phyloP scores from a whole-genome alignment of 2,329 filamentous ascomycete genomes.

The Fusarium circinatum region DNA sequence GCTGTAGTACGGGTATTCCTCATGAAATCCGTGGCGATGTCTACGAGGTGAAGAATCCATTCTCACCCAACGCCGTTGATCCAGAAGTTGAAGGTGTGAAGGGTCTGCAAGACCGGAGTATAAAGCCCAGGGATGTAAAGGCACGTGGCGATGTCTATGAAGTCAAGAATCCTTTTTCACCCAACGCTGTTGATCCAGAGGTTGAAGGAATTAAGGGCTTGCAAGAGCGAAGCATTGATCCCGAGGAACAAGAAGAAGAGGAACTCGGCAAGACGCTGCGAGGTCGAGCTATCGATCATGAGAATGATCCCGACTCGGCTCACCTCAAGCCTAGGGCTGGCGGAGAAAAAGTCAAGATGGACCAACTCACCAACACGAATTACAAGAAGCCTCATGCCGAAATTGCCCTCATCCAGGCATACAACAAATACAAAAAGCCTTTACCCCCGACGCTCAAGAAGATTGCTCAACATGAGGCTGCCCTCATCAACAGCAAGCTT shows the following conservation, averaged over 20 bases:
- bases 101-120: not conserved
- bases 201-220: constrained; percentile 1
- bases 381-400: constrained; percentile 49
- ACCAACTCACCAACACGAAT: constrained; percentile 48
- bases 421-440: constrained; percentile 51
- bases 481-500: constrained; percentile 41
- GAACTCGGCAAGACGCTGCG: not conserved
- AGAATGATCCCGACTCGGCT: constrained; percentile 1
- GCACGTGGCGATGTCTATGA: not conserved
- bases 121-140: not conserved
- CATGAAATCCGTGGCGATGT: constrained; percentile 10
- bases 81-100: not conserved
- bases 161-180: not conserved
- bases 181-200: constrained; percentile 1
- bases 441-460: constrained; percentile 44
- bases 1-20: constrained; percentile 28
- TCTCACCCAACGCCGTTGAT: not conserved
- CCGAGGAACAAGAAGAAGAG: constrained; percentile 2
- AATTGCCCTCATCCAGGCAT: constrained; percentile 46
- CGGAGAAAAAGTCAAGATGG: constrained; percentile 44
- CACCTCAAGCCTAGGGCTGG: constrained; percentile 12
- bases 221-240: not conserved
- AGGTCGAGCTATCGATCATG: constrained; percentile 2
- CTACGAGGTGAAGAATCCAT: constrained; percentile 7
- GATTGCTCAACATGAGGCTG: constrained; percentile 31